Conservation (phyloP, 208 protist genomes). For the Porcisia hertigi region DNA sequence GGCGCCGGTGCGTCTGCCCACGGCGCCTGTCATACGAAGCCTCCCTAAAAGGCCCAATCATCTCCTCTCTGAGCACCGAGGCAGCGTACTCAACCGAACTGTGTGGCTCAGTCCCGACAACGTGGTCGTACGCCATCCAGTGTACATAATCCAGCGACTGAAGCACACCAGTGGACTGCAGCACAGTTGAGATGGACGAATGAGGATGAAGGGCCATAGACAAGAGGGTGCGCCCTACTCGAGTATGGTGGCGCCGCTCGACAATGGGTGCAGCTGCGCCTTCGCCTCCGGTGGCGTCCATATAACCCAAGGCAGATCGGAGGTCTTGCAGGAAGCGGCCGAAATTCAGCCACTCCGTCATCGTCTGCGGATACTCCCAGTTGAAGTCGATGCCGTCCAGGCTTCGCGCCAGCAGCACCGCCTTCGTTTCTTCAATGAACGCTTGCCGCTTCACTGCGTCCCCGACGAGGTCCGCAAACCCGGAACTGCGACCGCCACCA, state of each 20-base stretch:
- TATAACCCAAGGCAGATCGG: constrained; percentile 21
- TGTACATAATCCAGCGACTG: constrained; percentile 54
- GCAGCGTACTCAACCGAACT: constrained; percentile 42
- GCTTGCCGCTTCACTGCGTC: constrained; percentile 17
- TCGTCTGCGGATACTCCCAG: constrained; percentile 67
- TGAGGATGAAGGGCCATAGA: constrained; percentile 57
- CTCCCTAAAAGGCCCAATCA: constrained; percentile 17
- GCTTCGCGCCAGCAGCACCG: constrained; percentile 29
- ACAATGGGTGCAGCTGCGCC: neutral
- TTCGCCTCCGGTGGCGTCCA: neutral
- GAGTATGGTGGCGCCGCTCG: constrained; percentile 2
- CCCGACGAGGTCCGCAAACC: constrained; percentile 43
- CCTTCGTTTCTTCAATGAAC: constrained; percentile 42
- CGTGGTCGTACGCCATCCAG: constrained; percentile 73
- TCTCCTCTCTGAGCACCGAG: constrained; percentile 17
- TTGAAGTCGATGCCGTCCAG: constrained; percentile 82
- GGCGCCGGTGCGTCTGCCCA: neutral
- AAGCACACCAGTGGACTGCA: constrained; percentile 32
- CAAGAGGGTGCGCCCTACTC: constrained; percentile 16
- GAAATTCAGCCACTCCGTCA: constrained; percentile 48
- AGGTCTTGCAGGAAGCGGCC: constrained; percentile 39
- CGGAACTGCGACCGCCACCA: constrained; percentile 55
- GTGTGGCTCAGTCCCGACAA: constrained; percentile 21
- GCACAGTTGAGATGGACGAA: constrained; percentile 16
- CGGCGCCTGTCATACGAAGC: neutral